Evolutionary conservation across 192 early-diverging fungal genomes (phyloP), one percentile per base, ranked within the genome.

Genomic region (Backusella circina): DNA sequence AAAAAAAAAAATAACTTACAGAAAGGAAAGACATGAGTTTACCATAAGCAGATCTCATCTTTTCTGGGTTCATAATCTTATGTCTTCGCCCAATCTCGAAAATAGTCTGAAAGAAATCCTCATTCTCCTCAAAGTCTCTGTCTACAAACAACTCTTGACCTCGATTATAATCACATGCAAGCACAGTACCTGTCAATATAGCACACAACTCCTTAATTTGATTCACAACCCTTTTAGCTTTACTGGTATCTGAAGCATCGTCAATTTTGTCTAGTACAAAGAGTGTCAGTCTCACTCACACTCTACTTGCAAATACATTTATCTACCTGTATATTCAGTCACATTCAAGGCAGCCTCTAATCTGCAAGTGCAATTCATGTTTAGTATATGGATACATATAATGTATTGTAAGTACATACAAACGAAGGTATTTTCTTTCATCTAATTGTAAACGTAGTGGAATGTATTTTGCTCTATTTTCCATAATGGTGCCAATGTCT

Each of bases 151-250:
- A 74, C 66, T 90, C 85, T 78, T 95, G 94, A 3, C 94, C 94
- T n/a, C 87, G 87, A 70, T 88, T 91, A 78, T 94, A 95, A 80
- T 95, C 93, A 61, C 89, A 88, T 37, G 92, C 90, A 33, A 99
- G 79, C 35, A 96, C 90, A 4, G 99, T 87, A 4, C 98, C 98
- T 30, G 93, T 93, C 35, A 99, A 85, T 44, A 99, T 96, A 12
- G 95, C 92, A 77, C 98, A 99, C 31, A 99, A 86, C 77, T 99
- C 97, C 68, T 94, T 94, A 80, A 99, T 98, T 80, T 99, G 98
- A 50, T 86, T 85, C 3, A 99, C 93, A 32, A 95, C 96, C 35
- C 97, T 92, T 82, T 93, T 94, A 31, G 90, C 78, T 79, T 97
- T 97, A 87, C 85, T 93, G 30, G 86, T 87, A 75, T 94, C 95